These are phyloP conservation scores for Xerocomellus amylosporus DNA, from an alignment of 768 basidiomycete genomes.

Conservation along the genomic window DNA sequence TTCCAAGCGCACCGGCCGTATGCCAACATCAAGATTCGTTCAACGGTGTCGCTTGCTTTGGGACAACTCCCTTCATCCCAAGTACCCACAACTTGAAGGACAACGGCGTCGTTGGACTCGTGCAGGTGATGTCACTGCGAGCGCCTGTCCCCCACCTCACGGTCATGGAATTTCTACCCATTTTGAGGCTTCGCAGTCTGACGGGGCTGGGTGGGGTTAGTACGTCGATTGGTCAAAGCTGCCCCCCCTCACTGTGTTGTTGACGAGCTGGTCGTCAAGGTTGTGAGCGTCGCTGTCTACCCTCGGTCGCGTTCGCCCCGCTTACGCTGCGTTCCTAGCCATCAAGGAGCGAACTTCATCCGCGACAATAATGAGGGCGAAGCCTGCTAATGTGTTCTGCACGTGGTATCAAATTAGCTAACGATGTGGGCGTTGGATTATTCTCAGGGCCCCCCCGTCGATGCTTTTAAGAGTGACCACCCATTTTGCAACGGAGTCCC, in stretches of 20 bases:
- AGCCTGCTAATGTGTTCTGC: background rate
- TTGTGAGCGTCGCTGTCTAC: background rate
- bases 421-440: too few species aligned
- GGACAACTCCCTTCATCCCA: background rate
- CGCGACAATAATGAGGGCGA: background rate
- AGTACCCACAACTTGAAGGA: background rate
- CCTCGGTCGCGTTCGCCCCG: background rate
- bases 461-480: background rate
- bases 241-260: background rate
- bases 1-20: background rate
- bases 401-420: background rate
- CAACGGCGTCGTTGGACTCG: background rate
- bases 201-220: background rate
- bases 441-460: background rate
- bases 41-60: background rate
- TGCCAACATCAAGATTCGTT: background rate
- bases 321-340: background rate
- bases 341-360: background rate
- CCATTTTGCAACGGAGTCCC: background rate
- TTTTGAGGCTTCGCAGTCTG: background rate
- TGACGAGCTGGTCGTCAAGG: background rate
- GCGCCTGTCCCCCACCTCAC: background rate
- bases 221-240: background rate
- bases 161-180: background rate
- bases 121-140: background rate